Evolutionary conservation across 257 asterid species (phyloP), one percentile per base, ranked within the genome.

Genomic region (Fraxinus excelsior): DNA sequence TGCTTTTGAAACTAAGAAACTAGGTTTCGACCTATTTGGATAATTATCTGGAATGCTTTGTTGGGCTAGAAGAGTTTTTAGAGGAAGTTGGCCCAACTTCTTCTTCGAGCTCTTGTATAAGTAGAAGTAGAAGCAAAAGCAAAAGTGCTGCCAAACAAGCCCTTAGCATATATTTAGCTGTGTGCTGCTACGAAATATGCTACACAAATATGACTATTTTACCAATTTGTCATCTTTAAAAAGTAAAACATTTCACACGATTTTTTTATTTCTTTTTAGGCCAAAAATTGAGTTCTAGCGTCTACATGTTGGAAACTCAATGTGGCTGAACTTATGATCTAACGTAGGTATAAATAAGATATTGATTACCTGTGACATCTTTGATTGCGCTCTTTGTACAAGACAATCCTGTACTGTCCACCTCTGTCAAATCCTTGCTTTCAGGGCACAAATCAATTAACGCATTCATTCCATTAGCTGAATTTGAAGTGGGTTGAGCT

Each of bases 321-420:
- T 1, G n/a, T 56, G 65, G 28, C 65, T n/a, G 3, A 56, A 56
- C 28, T 19, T 56, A 1, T n/a, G 7, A 56, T 19, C 12, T n/a
- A 56, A 1, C 7, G 21, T 12, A 60, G 32, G 67, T 60, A 72
- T 9, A 18, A 64, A 34, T 25, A 72, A 68, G 28, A 53, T 46
- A 42, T 26, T 60, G 13, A 75, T 82, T 85, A 92, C 99, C 99
- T 88, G 90, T 79, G 16, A 84, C 64, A 86, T 91, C 96, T 78
- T 87, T 93, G 1, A 88, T 80, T 49, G 84, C 81, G 72, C 88
- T 82, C 85, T 82, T 88, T 72, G 92, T 84, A 78, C 88, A 86
- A 76, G 90, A 82, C 74, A 81, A 76, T 16, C 78, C 82, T 29
- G 40, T 18, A 65, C 71, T 81, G 53, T 86, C 87, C 18, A 87